Base-by-base conservation (phyloP, 2,329 filamentous ascomycete species). In the Claviceps maximensis region DNA sequence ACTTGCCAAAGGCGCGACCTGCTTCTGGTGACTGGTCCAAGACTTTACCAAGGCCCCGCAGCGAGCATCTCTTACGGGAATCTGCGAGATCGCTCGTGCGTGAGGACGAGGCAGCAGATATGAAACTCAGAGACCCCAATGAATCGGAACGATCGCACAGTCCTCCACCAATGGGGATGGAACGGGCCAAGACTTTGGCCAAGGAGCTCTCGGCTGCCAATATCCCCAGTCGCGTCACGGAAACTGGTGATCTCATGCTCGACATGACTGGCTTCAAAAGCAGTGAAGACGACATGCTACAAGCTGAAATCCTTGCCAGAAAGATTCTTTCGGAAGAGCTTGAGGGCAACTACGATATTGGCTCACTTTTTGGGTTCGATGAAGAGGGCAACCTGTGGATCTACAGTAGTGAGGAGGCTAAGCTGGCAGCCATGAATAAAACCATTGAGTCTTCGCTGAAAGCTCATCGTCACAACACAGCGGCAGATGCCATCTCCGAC, bases 361-460 rank as follows among this genome's bases (percentile, higher is more conserved):
- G 93, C 6, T 86, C 91, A 2, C 76, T 98, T 31, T 95, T 98
- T 61, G 93, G 90, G 13, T 91, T 93, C 46, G 93, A 98, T 64
- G 89, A 95, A 63, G 83, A 93, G 55, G 93, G 93, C 7, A 98
- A 98, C 62, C 76, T 98, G n/a, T 97, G 93, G 91, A 97, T 98
- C 59, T 98, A 98, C 71, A 93, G 89, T 70, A 97, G 90, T 61
- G 90, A 97, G 67, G 90, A 95, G 63, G 89, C 93, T 25, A 97
- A 96, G 64, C 86, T 93, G 61, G 86, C 87, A 7, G 91, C 91
- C 33, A 84, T 84, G 72, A 83, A 85, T 65, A 78, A 72, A 60
- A 78, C 77, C 1, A 74, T 78, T 56, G 76, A 79, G 53, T 70
- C 74, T 8, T 71, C 74, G 10, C 63, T 78, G 48, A 69, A 72